Evolutionary conservation across 106 monocot species (phyloP).

Genomic region (Platanthera guangdongensis): DNA sequence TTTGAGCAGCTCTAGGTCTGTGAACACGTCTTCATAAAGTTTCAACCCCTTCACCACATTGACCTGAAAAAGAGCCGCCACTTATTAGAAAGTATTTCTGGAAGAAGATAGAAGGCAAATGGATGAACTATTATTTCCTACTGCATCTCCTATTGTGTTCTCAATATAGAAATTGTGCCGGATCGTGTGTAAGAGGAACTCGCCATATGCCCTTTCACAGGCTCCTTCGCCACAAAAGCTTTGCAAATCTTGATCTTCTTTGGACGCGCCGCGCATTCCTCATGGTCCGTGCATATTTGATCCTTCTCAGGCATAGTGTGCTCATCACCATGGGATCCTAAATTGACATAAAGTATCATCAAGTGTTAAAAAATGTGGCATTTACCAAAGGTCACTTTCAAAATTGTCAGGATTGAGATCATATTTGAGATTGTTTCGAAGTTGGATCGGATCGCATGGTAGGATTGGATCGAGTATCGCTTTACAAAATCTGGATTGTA

Average conservation of each 20-base stretch:
- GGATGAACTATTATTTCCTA: conserved; percentile 24
- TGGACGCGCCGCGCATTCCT: conserved; percentile 40
- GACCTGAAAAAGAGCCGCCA: conserved; percentile 34
- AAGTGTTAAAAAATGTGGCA: background rate
- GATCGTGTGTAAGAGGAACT: conserved; percentile 44
- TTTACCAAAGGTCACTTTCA: too few species aligned
- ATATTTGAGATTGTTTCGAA: too few species aligned
- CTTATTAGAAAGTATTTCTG: background rate
- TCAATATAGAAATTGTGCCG: conserved; percentile 21
- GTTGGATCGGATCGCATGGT: too few species aligned
- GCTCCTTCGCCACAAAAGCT: conserved; percentile 87
- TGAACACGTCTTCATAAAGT: conserved; percentile 82
- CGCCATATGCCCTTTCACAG: conserved; percentile 93
- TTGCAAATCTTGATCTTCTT: conserved; percentile 71
- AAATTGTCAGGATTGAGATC: too few species aligned
- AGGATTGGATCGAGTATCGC: too few species aligned
- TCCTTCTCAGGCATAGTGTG: conserved; percentile 23
- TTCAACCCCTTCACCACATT: conserved; percentile 96
- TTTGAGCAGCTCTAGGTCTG: conserved; percentile 55
- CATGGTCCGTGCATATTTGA: conserved; percentile 57
- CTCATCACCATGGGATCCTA: conserved; percentile 33
- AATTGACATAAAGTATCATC: background rate
- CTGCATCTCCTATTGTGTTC: conserved; percentile 25
- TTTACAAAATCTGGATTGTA: too few species aligned
- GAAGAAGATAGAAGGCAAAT: conserved; percentile 1